Evolutionary conservation across 768 basidiomycete genomes (phyloP).

Genomic region (Dioszegia crocea): DNA sequence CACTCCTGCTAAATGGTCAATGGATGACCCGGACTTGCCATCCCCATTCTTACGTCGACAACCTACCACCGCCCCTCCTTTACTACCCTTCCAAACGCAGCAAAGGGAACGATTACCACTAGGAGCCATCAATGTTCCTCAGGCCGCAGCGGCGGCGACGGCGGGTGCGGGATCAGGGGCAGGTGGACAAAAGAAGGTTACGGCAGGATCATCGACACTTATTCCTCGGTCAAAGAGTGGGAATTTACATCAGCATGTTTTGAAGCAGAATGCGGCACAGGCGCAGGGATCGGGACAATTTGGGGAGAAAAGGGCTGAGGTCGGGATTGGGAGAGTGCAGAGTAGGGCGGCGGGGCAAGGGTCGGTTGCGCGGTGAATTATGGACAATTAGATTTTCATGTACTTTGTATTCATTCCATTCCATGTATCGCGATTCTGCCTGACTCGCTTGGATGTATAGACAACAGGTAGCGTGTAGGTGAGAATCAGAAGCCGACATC

Average conservation of each 20-base stretch:
- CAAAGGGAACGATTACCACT: slow-evolving; percentile 15
- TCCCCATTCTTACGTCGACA: slow-evolving; percentile 40
- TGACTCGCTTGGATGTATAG: too few relatives aligned
- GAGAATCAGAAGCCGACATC: too few relatives aligned
- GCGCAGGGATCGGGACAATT: not conserved
- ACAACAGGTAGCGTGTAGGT: too few relatives aligned
- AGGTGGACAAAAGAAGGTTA: not conserved
- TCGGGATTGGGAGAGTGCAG: not conserved
- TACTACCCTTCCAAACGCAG: not conserved
- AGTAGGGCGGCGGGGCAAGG: not conserved
- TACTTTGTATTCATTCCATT: too few relatives aligned
- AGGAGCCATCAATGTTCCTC: slow-evolving; percentile 21
- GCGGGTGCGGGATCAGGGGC: not conserved
- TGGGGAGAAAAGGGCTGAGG: not conserved
- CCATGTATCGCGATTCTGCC: too few relatives aligned
- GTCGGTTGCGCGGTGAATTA: not conserved
- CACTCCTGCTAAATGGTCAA: slow-evolving; percentile 47
- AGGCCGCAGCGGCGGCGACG: not conserved
- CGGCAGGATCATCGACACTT: not conserved
- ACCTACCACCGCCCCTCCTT: slow-evolving; percentile 9
- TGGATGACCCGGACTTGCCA: slow-evolving; percentile 44
- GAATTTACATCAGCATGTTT: slow-evolving; percentile 23
- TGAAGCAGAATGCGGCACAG: slow-evolving; percentile 23
- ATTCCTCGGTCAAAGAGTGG: not conserved
- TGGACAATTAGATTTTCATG: too few relatives aligned